These are phyloP conservation scores for Stenocarpella maydis DNA, from an alignment of 2,329 filamentous ascomycete species.

Conservation along the genomic window DNA sequence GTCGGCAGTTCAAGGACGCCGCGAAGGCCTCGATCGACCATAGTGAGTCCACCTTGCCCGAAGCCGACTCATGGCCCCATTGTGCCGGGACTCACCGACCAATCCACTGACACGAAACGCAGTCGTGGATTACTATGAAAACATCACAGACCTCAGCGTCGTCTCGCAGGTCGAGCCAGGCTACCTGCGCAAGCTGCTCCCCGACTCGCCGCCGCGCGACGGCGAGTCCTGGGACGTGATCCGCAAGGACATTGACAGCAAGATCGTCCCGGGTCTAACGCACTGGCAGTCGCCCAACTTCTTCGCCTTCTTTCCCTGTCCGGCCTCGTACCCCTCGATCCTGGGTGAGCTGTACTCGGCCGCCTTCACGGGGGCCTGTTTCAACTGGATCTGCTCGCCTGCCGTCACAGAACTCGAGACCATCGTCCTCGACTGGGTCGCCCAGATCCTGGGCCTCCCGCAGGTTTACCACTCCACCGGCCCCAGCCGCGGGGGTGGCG, in stretches of 20 bases:
- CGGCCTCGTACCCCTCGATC: conserved; percentile 82
- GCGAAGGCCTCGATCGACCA: conserved; percentile 83
- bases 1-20: conserved; percentile 77
- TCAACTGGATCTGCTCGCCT: conserved; percentile 97
- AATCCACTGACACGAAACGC: conserved; percentile 18
- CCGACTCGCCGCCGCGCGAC: conserved; percentile 67
- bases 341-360: conserved; percentile 92
- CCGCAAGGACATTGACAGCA: conserved; percentile 80
- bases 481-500: conserved; percentile 78
- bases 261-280: conserved; percentile 91
- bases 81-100: background rate
- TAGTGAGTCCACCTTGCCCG: conserved; percentile 62
- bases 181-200: conserved; percentile 83
- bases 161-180: conserved; percentile 83
- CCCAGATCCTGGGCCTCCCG: conserved; percentile 77
- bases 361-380: conserved; percentile 87
- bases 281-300: conserved; percentile 95
- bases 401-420: conserved; percentile 94
- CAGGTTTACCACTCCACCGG: conserved; percentile 76
- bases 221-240: conserved; percentile 82
- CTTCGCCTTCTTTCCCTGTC: conserved; percentile 93
- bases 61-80: conserved; percentile 10
- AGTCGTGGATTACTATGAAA: conserved; percentile 89
- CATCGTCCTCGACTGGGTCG: conserved; percentile 91
- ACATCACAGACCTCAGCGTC: conserved; percentile 73